Conservation (phyloP, 441 rosid species). For the Rhodomyrtus psidioides region DNA sequence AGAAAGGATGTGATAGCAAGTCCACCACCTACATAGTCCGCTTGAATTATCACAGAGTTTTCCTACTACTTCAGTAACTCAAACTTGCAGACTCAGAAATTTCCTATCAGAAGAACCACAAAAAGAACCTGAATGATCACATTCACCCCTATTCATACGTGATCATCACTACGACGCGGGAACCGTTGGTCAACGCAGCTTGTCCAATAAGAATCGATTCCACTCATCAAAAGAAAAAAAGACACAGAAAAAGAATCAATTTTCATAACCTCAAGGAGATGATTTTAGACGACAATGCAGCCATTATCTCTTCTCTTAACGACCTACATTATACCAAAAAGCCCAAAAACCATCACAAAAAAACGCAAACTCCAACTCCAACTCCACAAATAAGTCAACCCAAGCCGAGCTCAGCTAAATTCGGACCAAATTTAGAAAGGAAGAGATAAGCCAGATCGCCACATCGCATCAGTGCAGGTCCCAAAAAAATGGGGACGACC, state of each 20-base stretch:
- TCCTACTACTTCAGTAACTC: neutral
- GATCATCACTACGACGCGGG: neutral
- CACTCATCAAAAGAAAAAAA: neutral
- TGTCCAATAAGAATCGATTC: neutral
- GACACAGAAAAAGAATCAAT: neutral
- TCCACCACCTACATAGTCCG: neutral
- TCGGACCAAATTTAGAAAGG: neutral
- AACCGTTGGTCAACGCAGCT: neutral
- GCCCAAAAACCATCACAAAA: neutral
- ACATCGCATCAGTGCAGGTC: neutral
- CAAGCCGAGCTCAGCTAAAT: neutral
- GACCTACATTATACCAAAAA: neutral
- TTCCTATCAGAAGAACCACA: neutral
- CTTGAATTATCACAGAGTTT: neutral
- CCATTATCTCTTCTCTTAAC: neutral
- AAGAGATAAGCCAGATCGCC: neutral
- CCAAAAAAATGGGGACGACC: neutral
- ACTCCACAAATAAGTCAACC: neutral
- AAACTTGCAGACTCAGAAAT: neutral
- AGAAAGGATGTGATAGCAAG: neutral
- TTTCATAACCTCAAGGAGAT: neutral
- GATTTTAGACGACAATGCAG: constrained; percentile 24
- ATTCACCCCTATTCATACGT: neutral
- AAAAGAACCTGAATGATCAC: neutral
- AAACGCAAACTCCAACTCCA: neutral